Conservation (phyloP, 2,329 filamentous ascomycete genomes). For the Amphichorda felina region DNA sequence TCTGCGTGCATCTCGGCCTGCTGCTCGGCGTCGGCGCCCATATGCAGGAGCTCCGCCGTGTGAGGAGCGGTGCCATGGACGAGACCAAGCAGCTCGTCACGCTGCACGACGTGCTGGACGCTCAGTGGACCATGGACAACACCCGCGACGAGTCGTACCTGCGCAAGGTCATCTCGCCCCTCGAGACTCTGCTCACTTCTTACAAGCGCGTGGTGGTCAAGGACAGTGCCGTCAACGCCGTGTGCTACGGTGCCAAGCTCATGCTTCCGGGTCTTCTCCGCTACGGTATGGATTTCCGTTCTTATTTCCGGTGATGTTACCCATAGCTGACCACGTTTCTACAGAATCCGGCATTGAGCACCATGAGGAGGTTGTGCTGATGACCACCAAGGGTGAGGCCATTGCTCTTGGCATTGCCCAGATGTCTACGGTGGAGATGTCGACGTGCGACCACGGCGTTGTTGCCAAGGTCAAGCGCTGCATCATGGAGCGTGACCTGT, state of each 20-base stretch:
- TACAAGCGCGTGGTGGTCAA: constrained; percentile 99
- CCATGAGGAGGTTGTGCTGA: constrained; percentile 91
- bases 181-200: constrained; percentile 81
- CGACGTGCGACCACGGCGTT: constrained; percentile 92
- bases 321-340: constrained; percentile 2
- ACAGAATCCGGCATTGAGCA: constrained; percentile 81
- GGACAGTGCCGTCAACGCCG: constrained; percentile 72
- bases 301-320: not conserved
- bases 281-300: constrained; percentile 51
- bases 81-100: constrained; percentile 85
- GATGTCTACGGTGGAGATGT: constrained; percentile 97
- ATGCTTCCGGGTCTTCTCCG: constrained; percentile 95
- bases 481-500: constrained; percentile 98
- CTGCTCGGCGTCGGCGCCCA: constrained; percentile 76
- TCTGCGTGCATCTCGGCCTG: constrained; percentile 84
- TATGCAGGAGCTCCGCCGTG: constrained; percentile 96
- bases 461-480: constrained; percentile 98
- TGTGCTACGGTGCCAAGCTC: constrained; percentile 97
- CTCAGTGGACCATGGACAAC: constrained; percentile 94
- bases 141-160: constrained; percentile 89
- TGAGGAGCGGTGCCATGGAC: constrained; percentile 89
- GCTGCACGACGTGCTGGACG: constrained; percentile 76
- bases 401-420: constrained; percentile 93
- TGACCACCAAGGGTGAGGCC: constrained; percentile 98
- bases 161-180: constrained; percentile 78